phyloP scores from a whole-genome alignment of 2,329 filamentous ascomycete genomes.

The Aspergillus sclerotialis region DNA sequence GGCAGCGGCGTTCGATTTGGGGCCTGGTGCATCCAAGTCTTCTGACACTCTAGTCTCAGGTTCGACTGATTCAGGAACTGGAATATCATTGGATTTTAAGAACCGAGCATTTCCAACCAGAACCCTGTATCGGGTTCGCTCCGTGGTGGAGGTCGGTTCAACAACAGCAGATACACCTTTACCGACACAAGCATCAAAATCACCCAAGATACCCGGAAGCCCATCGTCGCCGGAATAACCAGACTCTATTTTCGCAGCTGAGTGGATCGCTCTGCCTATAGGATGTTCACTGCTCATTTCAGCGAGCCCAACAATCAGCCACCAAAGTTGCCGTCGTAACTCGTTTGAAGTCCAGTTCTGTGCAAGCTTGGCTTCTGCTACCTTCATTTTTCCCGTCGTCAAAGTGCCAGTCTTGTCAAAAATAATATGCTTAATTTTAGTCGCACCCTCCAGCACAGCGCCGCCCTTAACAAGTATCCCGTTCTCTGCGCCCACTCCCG shows the following conservation, averaged over 20 bases:
- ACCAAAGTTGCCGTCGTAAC: conserved; percentile 73
- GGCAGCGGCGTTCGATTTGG: conserved; percentile 38
- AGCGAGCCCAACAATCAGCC: conserved; percentile 89
- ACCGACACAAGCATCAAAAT: conserved; percentile 77
- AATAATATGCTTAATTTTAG: conserved; percentile 81
- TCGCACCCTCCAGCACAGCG: conserved; percentile 81
- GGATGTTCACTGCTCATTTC: conserved; percentile 96
- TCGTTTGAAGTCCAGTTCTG: conserved; percentile 63
- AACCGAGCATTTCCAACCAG: conserved; percentile 76
- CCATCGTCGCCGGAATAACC: conserved; percentile 63
- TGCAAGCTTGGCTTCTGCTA: conserved; percentile 63
- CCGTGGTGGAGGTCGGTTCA: conserved; percentile 63
- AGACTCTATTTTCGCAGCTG: conserved; percentile 67
- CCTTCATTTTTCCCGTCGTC: conserved; percentile 91
- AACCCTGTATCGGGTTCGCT: conserved; percentile 68
- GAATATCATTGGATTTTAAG: conserved; percentile 62
- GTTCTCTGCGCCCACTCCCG: conserved; percentile 90
- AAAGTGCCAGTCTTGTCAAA: conserved; percentile 95
- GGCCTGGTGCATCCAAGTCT: conserved; percentile 18
- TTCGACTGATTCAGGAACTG: conserved; percentile 34
- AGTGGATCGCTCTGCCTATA: conserved; percentile 80
- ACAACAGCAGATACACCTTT: conserved; percentile 77
- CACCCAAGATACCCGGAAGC: conserved; percentile 75
- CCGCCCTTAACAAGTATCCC: conserved; percentile 98
- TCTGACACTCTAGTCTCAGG: conserved; percentile 22